These are phyloP conservation scores for Stromatinia cepivora DNA, from an alignment of 2,329 filamentous ascomycete genomes.

Conservation along the genomic window DNA sequence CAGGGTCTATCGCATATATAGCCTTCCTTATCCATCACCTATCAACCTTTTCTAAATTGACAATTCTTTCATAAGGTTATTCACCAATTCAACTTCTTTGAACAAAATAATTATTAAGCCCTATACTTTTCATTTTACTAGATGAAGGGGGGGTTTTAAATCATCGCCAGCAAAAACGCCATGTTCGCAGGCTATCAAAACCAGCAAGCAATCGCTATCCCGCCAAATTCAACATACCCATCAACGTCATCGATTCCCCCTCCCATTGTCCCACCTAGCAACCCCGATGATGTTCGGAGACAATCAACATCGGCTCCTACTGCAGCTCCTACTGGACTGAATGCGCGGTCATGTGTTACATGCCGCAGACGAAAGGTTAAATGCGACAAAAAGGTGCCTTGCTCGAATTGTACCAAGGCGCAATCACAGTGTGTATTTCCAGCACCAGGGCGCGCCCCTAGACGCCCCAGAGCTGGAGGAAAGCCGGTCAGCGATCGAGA, in stretches of 20 bases:
- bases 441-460: constrained; percentile 69
- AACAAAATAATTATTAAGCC: not conserved
- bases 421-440: constrained; percentile 73
- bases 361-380: constrained; percentile 66
- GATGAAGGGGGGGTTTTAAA: constrained; percentile 2
- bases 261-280: constrained; percentile 20
- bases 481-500: constrained; percentile 60
- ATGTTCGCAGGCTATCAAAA: constrained; percentile 22
- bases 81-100: not conserved
- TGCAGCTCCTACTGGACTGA: constrained; percentile 33
- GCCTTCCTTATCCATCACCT: not conserved
- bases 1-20: not conserved
- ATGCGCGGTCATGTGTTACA: constrained; percentile 48
- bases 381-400: constrained; percentile 74
- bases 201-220: constrained; percentile 8
- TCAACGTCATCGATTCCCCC: constrained; percentile 11
- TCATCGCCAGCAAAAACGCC: not conserved
- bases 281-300: constrained; percentile 24
- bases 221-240: constrained; percentile 14
- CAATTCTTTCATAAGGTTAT: not conserved
- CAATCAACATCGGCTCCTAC: constrained; percentile 26
- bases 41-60: not conserved
- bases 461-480: constrained; percentile 66
- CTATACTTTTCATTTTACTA: not conserved
- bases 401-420: constrained; percentile 71